Percentiles rank a stretch among this genome's conserved stretches.
phyloP scores from a whole-genome alignment of 2,329 filamentous ascomycete genomes.

The Ustilaginoidea virens region DNA sequence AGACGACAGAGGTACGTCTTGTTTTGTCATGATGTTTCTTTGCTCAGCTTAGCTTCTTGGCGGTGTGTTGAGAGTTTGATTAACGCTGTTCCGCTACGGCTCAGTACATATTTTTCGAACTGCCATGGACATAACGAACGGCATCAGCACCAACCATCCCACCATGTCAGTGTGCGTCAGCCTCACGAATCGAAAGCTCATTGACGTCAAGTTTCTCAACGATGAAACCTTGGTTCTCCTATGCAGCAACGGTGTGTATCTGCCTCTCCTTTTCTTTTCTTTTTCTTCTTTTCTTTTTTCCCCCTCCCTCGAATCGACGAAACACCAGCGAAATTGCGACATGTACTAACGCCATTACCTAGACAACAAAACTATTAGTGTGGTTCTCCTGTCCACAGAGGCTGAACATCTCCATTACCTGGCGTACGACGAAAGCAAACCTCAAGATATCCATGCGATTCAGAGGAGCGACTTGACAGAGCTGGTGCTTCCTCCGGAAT shows the following conservation, averaged over 20 bases:
- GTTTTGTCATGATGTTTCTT: not conserved
- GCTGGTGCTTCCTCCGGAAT: conserved; percentile 14
- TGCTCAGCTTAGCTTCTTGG: too few relatives aligned
- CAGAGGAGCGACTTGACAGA: conserved; percentile 7
- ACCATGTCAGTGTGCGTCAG: conserved; percentile 25
- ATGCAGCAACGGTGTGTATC: conserved; percentile 23
- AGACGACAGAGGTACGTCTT: conserved; percentile 19
- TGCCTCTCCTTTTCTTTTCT: too few relatives aligned
- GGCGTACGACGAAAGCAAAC: conserved; percentile 15
- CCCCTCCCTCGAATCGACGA: too few relatives aligned
- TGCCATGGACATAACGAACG: conserved; percentile 36
- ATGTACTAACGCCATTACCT: too few relatives aligned
- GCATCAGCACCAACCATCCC: conserved; percentile 34
- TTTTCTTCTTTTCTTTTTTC: too few relatives aligned
- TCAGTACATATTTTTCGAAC: conserved; percentile 43
- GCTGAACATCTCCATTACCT: conserved; percentile 20
- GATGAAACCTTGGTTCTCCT: conserved; percentile 46
- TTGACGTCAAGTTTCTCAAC: conserved; percentile 55
- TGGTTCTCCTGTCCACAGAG: conserved; percentile 21
- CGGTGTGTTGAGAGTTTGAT: too few relatives aligned
- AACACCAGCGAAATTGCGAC: too few relatives aligned
- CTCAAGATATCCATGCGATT: conserved; percentile 3
- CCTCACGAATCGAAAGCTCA: conserved; percentile 27
- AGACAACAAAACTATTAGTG: too few relatives aligned
- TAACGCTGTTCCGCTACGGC: not conserved